phyloP scores from a whole-genome alignment of 192 early-diverging fungal genomes.

The Geosiphon pyriformis region DNA sequence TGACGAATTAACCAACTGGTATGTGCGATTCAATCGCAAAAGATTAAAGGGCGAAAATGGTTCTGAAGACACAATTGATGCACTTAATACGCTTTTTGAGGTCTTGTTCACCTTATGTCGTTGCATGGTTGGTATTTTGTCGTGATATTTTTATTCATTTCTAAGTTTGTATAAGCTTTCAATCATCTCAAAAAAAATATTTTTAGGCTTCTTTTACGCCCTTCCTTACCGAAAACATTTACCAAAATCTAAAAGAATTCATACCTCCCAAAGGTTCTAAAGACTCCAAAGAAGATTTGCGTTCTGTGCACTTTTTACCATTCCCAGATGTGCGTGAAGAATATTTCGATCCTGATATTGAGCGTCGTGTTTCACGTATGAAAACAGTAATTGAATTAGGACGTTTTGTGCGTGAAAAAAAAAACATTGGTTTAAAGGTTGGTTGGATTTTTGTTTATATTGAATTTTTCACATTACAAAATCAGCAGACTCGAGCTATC shows the following conservation, averaged over 20 bases:
- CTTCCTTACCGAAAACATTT: conserved; percentile 96
- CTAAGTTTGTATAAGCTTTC: conserved; percentile 16
- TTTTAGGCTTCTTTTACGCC: conserved; percentile 77
- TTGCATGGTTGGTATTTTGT: conserved; percentile 64
- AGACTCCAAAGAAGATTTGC: conserved; percentile 59
- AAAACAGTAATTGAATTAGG: conserved; percentile 96
- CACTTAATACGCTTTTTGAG: conserved; percentile 95
- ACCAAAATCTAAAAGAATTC: conserved; percentile 83
- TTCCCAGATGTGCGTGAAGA: conserved; percentile 91
- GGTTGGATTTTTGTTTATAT: neutral
- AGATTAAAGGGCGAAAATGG: conserved; percentile 96
- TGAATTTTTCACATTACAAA: too few relatives aligned
- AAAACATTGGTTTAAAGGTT: conserved; percentile 84
- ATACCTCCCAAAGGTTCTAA: conserved; percentile 50
- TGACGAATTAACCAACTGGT: conserved; percentile 98
- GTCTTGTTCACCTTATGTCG: conserved; percentile 86
- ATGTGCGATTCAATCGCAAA: conserved; percentile 96
- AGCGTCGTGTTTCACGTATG: conserved; percentile 92
- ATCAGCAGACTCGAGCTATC: too few relatives aligned
- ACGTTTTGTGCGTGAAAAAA: conserved; percentile 84
- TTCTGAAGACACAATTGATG: conserved; percentile 71
- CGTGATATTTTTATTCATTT: conserved; percentile 7
- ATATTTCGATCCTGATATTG: conserved; percentile 95
- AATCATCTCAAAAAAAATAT: neutral
- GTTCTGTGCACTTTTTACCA: conserved; percentile 89